Base-by-base conservation (phyloP, 2,329 filamentous ascomycete genomes). In the Pseudogymnoascus sp. region DNA sequence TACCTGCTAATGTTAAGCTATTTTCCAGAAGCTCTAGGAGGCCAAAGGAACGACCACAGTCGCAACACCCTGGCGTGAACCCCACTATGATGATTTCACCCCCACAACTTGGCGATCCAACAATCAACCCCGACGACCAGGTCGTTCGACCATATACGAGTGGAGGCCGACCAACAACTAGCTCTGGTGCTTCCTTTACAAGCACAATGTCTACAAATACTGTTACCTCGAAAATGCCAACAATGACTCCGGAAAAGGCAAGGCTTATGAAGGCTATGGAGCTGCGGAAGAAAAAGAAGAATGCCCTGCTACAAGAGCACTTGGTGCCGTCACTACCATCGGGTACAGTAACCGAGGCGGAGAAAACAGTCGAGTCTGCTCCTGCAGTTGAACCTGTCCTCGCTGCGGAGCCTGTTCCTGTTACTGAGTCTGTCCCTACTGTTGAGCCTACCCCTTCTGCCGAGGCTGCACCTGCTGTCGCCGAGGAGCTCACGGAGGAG, bases 231-330 rank as follows among this genome's bases (percentile, higher is more conserved):
- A 77, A 67, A 65, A 66, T 64, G 62, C 73, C 61, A 67, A 77
- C 78, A n/a, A 88, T 95, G 70, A 91, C 91, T 1, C 90, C 91
- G 0, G 94, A 99, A 74, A 97, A 95, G 77, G 86, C 90, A 65
- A 84, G 94, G 62, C 79, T 99, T 66, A 92, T 96, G 90, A 97
- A 95, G 77, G 94, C 94, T 6, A 82, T 97, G 77, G 90, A 97
- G 75, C 76, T 97, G 68, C 84, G 93, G 61, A 94, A 95, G 75
- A 91, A 89, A 76, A 92, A 91, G 74, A 86, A 87, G 71, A 75
- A 75, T 60, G 72, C 67, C 31, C 59, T 64, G 40, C 44, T 50
- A 16, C 64, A 42, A 50, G 23, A 50, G 21, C 18, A 61, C 33
- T 18, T 38, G 35, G 23, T 42, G 11, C 21, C 65, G 18, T 21